Evolutionary conservation across 148 eudicot species (phyloP).

Genomic region (Rhododendron simsii): DNA sequence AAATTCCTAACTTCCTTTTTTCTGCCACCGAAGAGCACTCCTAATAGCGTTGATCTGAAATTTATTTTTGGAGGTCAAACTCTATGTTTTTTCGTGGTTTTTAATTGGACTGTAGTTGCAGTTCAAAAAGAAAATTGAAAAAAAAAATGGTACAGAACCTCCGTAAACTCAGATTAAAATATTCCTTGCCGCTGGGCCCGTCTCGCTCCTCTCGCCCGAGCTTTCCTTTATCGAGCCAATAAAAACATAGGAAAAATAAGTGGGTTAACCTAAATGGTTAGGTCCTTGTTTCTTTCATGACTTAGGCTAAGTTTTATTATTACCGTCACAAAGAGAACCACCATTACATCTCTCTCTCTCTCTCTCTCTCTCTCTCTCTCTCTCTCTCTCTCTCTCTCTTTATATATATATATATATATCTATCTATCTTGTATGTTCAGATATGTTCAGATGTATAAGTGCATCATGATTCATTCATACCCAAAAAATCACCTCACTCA

Average conservation of each 20-base stretch:
- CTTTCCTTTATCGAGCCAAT: not conserved
- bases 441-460: not conserved
- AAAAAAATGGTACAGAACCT: not conserved
- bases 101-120: no score
- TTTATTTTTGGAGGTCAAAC: not conserved
- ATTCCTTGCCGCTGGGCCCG: not conserved
- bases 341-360: not conserved
- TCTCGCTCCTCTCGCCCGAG: not conserved
- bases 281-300: not conserved
- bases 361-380: not conserved
- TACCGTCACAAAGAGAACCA: not conserved
- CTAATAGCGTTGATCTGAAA: not conserved
- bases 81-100: not conserved
- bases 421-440: not conserved
- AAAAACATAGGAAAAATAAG: not conserved
- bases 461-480: not conserved
- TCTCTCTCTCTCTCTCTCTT: not conserved
- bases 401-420: no score
- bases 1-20: no score
- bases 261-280: not conserved
- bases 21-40: not conserved
- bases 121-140: not conserved
- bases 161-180: not conserved
- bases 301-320: no score
- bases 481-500: not conserved